Base-by-base conservation (phyloP, 139 green algal species). In the Chlamydomonas asymmetrica region DNA sequence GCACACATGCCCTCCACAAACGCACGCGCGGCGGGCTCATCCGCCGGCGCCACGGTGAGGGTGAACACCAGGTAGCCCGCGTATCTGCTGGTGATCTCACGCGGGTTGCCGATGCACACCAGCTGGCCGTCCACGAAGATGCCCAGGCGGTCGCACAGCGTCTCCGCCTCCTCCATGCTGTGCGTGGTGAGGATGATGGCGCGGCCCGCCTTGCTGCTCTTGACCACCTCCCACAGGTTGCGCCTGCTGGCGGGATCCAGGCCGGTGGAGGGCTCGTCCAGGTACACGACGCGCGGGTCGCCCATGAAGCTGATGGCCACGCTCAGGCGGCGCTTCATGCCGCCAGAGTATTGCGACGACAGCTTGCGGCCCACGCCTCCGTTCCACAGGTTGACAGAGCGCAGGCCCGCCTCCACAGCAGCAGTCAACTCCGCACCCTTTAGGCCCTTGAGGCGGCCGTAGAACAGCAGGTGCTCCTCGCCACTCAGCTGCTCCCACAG, bases 131-230 rank as follows among this genome's bases (percentile, higher is more conserved):
- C 87, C 60, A 97, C 91, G 81, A 92, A 94, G 78, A 92, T 92
- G 59, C 89, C 89, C 61, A 94, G 57, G 0, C 88, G 79, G 75
- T 94, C 89, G 20, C 92, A 98, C 76, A 97, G 86, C 60, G 78
- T 81, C 86, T 94, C 89, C 13, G 90, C 90, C 85, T 97, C 89
- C 83, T 97, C 88, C 93, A 97, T 97, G 62, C 40, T 83, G 87
- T 95, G 91, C 52, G 93, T 98, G 65, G 93, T 98, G 35, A 98
- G 87, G 54, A 98, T 89, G n/a, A 97, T 89, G 29, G 85, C 86
- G 13, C 88, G 80, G 8, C 84, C 84, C 18, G 77, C 29, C 86
- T 98, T 97, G 69, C 75, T 72, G 13, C 16, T n/a, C 66, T 89
- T 84, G 3, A 97, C 77, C 43, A 95, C 86, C 29, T 95, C 85